Evolutionary conservation across 148 eudicot species (phyloP).

Genomic region (Nepenthes mirabilis): DNA sequence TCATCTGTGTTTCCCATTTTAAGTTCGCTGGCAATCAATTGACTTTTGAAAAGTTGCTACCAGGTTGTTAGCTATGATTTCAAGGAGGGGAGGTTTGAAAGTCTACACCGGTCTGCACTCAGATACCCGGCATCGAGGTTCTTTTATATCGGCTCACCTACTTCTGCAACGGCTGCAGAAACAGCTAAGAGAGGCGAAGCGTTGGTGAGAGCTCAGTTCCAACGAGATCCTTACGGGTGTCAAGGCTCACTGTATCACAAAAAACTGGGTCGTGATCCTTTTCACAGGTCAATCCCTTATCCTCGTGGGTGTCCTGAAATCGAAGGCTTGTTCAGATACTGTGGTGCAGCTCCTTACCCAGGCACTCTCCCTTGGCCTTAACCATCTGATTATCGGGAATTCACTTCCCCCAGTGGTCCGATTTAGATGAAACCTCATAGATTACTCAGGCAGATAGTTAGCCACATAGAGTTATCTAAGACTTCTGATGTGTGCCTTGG

Average conservation of each 20-base stretch:
- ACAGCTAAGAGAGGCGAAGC: constrained; percentile 81
- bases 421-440: too few species aligned
- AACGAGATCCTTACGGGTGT: constrained; percentile 79
- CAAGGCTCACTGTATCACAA: constrained; percentile 56
- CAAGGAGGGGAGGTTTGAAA: constrained; percentile 68
- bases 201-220: constrained; percentile 70
- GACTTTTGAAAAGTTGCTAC: not conserved
- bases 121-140: constrained; percentile 54
- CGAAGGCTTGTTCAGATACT: constrained; percentile 51
- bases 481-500: too few species aligned
- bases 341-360: constrained; percentile 46
- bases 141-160: constrained; percentile 69
- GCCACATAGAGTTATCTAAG: too few species aligned
- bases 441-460: too few species aligned
- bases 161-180: constrained; percentile 51
- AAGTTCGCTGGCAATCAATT: too few species aligned
- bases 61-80: constrained; percentile 86
- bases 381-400: not conserved
- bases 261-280: constrained; percentile 70
- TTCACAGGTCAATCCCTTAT: constrained; percentile 71
- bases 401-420: too few species aligned
- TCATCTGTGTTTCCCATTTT: too few species aligned
- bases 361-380: constrained; percentile 70
- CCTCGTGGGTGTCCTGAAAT: constrained; percentile 92
- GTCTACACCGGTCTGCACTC: constrained; percentile 67